A percentile compares a stretch with the other conserved stretches of the same genome.
phyloP scores from a whole-genome alignment of 257 asterid genomes.

The Linderniella brevidens region DNA sequence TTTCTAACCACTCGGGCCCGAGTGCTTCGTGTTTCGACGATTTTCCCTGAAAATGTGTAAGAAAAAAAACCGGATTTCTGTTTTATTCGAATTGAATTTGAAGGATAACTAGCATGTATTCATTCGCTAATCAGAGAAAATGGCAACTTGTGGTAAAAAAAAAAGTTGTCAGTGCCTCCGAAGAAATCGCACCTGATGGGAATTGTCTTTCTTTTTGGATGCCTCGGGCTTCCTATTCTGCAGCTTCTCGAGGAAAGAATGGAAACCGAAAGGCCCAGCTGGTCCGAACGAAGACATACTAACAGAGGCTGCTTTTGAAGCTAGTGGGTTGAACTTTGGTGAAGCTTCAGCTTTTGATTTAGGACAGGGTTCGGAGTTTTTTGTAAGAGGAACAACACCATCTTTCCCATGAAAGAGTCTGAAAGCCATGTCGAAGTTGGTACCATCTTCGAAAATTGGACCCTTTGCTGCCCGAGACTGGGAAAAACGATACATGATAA shows the following conservation, averaged over 20 bases:
- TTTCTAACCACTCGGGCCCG: slow-evolving; percentile 61
- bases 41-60: slow-evolving; percentile 25
- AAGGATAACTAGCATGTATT: too few species aligned
- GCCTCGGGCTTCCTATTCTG: slow-evolving; percentile 34
- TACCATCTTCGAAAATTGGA: slow-evolving; percentile 78
- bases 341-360: slow-evolving; percentile 18
- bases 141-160: too few species aligned
- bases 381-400: slow-evolving; percentile 57
- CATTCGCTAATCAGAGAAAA: too few species aligned
- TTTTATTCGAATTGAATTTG: too few species aligned
- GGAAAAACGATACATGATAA: slow-evolving; percentile 2
- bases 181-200: slow-evolving; percentile 25
- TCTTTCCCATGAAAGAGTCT: slow-evolving; percentile 69
- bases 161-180: too few species aligned
- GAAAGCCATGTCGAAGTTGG: slow-evolving; percentile 52
- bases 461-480: slow-evolving; percentile 44
- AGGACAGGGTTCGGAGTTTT: slow-evolving; percentile 15
- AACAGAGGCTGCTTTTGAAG: slow-evolving; percentile 58
- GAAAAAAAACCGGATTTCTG: too few species aligned
- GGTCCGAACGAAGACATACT: slow-evolving; percentile 68
- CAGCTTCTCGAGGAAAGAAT: slow-evolving; percentile 36
- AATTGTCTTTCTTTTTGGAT: slow-evolving; percentile 28
- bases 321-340: slow-evolving; percentile 42
- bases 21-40: slow-evolving; percentile 52
- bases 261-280: slow-evolving; percentile 66